These are phyloP conservation scores for Termitomyces sp. DNA, from an alignment of 768 basidiomycete genomes.

Conservation along the genomic window DNA sequence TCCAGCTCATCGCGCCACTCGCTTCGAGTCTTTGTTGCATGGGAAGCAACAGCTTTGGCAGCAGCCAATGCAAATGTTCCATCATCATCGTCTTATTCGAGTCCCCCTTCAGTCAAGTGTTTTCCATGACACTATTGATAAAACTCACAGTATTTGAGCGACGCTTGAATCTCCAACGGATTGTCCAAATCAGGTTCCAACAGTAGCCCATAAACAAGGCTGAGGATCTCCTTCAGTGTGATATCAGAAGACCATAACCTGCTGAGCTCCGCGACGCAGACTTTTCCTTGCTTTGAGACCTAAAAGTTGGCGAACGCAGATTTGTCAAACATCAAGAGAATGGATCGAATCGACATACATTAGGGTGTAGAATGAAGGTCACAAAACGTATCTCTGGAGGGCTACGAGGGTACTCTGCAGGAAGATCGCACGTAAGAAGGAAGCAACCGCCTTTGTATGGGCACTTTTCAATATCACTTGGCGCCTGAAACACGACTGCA, in stretches of 20 bases:
- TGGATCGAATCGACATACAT: background rate
- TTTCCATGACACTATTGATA: background rate
- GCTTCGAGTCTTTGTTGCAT: background rate
- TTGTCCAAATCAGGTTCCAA: background rate
- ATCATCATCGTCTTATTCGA: background rate
- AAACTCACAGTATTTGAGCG: background rate
- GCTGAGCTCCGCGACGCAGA: background rate
- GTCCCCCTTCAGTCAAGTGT: background rate
- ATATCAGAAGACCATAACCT: background rate
- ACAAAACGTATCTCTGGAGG: background rate
- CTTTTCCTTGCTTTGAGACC: background rate
- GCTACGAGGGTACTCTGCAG: background rate
- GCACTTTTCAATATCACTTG: background rate
- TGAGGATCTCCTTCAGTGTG: background rate
- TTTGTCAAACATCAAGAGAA: background rate
- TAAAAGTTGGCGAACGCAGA: background rate
- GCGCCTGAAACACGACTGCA: background rate
- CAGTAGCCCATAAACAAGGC: background rate
- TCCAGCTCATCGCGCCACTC: background rate
- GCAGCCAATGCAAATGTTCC: background rate
- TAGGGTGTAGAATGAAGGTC: background rate
- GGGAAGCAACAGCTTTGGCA: background rate
- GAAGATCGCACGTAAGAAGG: background rate
- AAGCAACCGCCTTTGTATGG: background rate
- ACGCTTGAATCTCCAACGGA: background rate